phyloP scores from a whole-genome alignment of 768 basidiomycete genomes.

The Tricholoma flavovirens region DNA sequence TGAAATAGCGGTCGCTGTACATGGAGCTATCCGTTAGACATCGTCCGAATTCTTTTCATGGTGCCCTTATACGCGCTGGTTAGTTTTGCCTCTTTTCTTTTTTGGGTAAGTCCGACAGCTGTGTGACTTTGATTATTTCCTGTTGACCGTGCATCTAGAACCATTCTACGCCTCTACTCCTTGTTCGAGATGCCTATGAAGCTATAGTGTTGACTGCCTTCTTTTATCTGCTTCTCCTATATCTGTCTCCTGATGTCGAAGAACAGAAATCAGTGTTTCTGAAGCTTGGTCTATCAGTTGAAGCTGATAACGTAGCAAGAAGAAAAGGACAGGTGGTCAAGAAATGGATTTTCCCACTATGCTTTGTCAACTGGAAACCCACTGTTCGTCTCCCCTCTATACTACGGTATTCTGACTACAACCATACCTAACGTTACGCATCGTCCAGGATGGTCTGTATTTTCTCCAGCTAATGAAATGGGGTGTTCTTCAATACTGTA shows the following conservation, averaged over 20 bases:
- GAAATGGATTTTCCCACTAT: conserved; percentile 69
- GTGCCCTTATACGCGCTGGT: conserved; percentile 69
- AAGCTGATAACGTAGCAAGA: conserved; percentile 39
- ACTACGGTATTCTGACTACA: background rate
- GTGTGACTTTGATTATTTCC: background rate
- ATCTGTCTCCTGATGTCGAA: conserved; percentile 56
- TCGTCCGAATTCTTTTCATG: conserved; percentile 72
- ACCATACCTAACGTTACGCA: conserved; percentile 5
- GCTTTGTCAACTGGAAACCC: conserved; percentile 58
- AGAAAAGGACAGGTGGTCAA: conserved; percentile 39
- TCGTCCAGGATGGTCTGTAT: conserved; percentile 51
- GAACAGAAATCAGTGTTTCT: conserved; percentile 58
- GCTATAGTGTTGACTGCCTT: conserved; percentile 70
- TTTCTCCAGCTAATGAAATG: conserved; percentile 75
- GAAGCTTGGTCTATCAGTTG: conserved; percentile 51
- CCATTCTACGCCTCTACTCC: conserved; percentile 61
- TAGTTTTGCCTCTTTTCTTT: conserved; percentile 63
- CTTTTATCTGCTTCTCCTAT: conserved; percentile 71
- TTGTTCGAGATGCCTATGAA: conserved; percentile 73
- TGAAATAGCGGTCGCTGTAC: background rate
- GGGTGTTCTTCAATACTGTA: conserved; percentile 70
- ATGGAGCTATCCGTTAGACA: conserved; percentile 36
- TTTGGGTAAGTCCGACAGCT: conserved; percentile 46
- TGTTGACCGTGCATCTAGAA: conserved; percentile 34
- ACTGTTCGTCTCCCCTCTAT: conserved; percentile 29